A percentile compares a stretch with the other conserved stretches of the same genome.
These are phyloP conservation scores for Limnanthes douglasii DNA, from an alignment of 345 rosid genomes.

Conservation along the genomic window DNA sequence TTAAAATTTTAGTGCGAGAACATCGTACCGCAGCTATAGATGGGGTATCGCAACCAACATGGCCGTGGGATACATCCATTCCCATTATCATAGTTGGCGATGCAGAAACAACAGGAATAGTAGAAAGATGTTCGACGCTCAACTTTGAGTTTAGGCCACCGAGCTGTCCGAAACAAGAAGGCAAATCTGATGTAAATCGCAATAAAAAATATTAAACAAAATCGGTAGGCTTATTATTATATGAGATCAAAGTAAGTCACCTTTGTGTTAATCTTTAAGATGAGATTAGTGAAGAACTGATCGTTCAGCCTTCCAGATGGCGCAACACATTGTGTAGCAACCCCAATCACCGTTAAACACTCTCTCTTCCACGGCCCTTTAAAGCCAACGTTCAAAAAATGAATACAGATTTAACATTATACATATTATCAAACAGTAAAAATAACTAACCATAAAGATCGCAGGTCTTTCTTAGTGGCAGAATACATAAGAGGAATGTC, in stretches of 20 bases:
- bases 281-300: constrained; percentile 76
- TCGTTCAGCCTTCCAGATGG: constrained; percentile 57
- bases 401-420: constrained; percentile 5
- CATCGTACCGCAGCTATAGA: constrained; percentile 65
- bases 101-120: constrained; percentile 40
- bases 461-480: constrained; percentile 69
- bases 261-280: constrained; percentile 83
- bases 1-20: too few relatives aligned
- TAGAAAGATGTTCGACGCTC: constrained; percentile 34
- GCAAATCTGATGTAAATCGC: constrained; percentile 5
- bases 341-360: constrained; percentile 51
- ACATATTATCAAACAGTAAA: constrained; percentile 4
- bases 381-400: constrained; percentile 10
- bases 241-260: too few relatives aligned
- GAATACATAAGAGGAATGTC: constrained; percentile 50
- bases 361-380: constrained; percentile 87
- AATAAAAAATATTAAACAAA: not conserved
- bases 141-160: constrained; percentile 90
- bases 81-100: constrained; percentile 88
- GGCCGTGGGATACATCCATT: constrained; percentile 93
- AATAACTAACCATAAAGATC: constrained; percentile 54
- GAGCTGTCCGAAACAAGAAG: constrained; percentile 58
- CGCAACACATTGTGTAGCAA: constrained; percentile 71
- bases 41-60: constrained; percentile 69
- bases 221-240: too few relatives aligned